Conservation (phyloP, 805 yeast species). For the Yamadazyma paraphyllophila region DNA sequence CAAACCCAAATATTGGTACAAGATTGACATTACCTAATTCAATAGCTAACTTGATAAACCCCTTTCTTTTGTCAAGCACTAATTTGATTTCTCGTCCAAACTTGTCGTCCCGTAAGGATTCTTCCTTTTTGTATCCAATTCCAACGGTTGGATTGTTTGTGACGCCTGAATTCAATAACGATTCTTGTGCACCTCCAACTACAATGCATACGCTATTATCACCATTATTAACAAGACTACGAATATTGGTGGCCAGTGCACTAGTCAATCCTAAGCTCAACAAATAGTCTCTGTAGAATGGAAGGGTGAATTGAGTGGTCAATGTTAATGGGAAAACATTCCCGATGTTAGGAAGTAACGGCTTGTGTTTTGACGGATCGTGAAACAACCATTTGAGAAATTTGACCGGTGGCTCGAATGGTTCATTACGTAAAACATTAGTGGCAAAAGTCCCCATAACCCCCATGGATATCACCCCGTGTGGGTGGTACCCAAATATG, state of each 20-base stretch:
- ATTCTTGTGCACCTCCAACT: slow-evolving; percentile 94
- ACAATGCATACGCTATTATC: slow-evolving; percentile 84
- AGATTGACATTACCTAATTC: slow-evolving; percentile 71
- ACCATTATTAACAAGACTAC: slow-evolving; percentile 55
- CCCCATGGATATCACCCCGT: slow-evolving; percentile 92
- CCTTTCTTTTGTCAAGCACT: slow-evolving; percentile 75
- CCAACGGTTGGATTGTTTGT: slow-evolving; percentile 33
- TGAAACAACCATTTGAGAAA: slow-evolving; percentile 38
- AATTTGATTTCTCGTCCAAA: slow-evolving; percentile 49
- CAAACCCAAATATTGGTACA: slow-evolving; percentile 90
- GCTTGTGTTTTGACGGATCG: slow-evolving; percentile 70
- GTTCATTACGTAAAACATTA: slow-evolving; percentile 42
- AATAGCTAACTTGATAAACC: slow-evolving; percentile 85
- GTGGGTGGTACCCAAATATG: slow-evolving; percentile 93
- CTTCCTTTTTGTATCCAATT: slow-evolving; percentile 25
- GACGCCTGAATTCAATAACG: slow-evolving; percentile 52
- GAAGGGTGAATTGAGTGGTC: slow-evolving; percentile 77
- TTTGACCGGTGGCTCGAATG: slow-evolving; percentile 34
- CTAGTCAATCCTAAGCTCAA: slow-evolving; percentile 80
- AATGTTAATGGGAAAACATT: slow-evolving; percentile 75
- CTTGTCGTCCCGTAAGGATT: slow-evolving; percentile 1
- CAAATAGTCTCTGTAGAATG: slow-evolving; percentile 84
- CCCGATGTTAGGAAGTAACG: slow-evolving; percentile 78
- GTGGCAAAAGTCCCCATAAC: slow-evolving; percentile 82
- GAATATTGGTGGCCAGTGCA: slow-evolving; percentile 73